phyloP scores from a whole-genome alignment of 192 early-diverging fungal species.

The Podila minutissima region DNA sequence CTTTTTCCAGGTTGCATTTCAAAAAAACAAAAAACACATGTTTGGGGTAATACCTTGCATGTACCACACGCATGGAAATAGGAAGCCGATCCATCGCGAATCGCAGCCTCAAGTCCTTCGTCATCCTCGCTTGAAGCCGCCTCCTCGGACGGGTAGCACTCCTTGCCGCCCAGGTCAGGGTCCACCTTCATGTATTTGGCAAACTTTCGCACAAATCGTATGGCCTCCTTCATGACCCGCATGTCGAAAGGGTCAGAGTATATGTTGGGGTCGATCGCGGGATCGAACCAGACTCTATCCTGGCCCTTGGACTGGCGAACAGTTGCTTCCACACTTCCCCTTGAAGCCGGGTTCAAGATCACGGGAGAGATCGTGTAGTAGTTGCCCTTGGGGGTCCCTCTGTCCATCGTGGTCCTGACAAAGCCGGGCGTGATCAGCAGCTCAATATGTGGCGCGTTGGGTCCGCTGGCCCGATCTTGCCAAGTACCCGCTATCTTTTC shows the following conservation, averaged over 20 bases:
- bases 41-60: background rate
- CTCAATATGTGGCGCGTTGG: background rate
- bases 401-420: no score
- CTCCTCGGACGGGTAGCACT: background rate
- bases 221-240: conserved; percentile 2
- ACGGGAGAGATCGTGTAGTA: background rate
- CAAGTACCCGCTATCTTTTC: background rate
- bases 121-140: background rate
- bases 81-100: background rate
- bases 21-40: no score
- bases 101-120: background rate
- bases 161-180: background rate
- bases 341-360: background rate
- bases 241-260: background rate
- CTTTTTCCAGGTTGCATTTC: no score
- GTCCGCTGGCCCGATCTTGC: background rate
- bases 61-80: background rate
- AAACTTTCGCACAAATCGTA: background rate
- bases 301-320: background rate
- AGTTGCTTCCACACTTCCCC: background rate
- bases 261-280: background rate
- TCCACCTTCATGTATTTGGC: background rate
- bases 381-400: background rate
- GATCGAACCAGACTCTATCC: background rate
- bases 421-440: background rate